Percentiles rank a stretch among this genome's conserved stretches.
These are phyloP conservation scores for Fusarium sp. DNA, from an alignment of 2,329 filamentous ascomycete species.

Conservation along the genomic window DNA sequence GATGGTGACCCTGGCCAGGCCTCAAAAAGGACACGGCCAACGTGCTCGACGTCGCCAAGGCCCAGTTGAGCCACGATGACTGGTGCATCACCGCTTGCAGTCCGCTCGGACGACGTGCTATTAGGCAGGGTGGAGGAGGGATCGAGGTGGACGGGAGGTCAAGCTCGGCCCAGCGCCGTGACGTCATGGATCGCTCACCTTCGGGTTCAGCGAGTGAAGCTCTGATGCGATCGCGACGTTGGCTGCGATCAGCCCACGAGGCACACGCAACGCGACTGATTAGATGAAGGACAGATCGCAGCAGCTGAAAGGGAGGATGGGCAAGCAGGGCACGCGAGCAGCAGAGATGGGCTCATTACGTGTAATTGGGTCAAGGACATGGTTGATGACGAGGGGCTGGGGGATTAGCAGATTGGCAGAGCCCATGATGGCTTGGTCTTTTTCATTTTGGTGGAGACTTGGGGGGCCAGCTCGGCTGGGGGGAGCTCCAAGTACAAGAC, in stretches of 20 bases:
- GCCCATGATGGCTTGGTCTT: conserved; percentile 32
- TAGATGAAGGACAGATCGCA: conserved; percentile 1
- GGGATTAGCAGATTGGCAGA: conserved; percentile 17
- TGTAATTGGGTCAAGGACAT: conserved; percentile 26
- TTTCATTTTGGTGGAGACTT: conserved; percentile 36
- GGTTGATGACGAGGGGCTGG: conserved; percentile 37
- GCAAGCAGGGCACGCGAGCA: conserved; percentile 34
- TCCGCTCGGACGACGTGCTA: conserved; percentile 1
- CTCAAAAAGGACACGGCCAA: conserved; percentile 1
- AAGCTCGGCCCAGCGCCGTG: conserved; percentile 22
- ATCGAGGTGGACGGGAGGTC: conserved; percentile 7
- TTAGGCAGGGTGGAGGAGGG: background rate
- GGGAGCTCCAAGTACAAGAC: background rate
- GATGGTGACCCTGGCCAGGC: conserved; percentile 1
- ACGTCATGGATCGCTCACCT: conserved; percentile 48
- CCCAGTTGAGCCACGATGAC: background rate
- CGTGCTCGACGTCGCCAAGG: conserved; percentile 31
- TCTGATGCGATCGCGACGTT: conserved; percentile 38
- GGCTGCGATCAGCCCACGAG: conserved; percentile 35
- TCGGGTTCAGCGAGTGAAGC: conserved; percentile 31
- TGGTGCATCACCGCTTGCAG: conserved; percentile 5
- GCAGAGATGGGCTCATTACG: conserved; percentile 33
- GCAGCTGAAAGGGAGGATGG: conserved; percentile 11
- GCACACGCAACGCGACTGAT: conserved; percentile 15
- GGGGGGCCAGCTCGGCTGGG: too few relatives aligned